phyloP scores from a whole-genome alignment of 2,329 filamentous ascomycete species.

The Mycocentrospora acerina region DNA sequence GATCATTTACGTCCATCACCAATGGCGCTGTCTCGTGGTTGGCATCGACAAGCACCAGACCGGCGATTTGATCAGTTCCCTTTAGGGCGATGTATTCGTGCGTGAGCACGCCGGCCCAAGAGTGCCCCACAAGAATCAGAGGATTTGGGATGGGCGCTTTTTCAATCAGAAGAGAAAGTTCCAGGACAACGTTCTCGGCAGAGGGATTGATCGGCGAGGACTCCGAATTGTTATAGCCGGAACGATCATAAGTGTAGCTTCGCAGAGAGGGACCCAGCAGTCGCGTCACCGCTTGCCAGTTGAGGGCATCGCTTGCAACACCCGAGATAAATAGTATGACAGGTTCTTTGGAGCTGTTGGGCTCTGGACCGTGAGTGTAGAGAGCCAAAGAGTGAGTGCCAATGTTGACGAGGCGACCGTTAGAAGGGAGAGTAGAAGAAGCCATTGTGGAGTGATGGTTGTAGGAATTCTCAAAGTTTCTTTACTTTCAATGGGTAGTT shows the following conservation, averaged over 20 bases:
- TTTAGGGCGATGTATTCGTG: slow-evolving; percentile 14
- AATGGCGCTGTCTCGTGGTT: slow-evolving; percentile 15
- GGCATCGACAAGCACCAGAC: slow-evolving; percentile 20
- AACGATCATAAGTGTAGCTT: slow-evolving; percentile 23
- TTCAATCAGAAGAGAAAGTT: slow-evolving; percentile 14
- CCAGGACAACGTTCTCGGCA: slow-evolving; percentile 16
- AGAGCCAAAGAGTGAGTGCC: slow-evolving; percentile 10
- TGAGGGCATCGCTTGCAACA: slow-evolving; percentile 10
- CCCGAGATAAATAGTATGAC: slow-evolving; percentile 12
- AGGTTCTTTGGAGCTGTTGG: slow-evolving; percentile 8
- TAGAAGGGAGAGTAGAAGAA: slow-evolving; percentile 4
- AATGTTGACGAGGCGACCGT: slow-evolving; percentile 10
- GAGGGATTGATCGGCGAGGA: slow-evolving; percentile 13
- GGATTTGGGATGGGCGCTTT: slow-evolving; percentile 17
- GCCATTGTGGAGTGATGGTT: slow-evolving; percentile 2
- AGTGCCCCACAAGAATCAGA: slow-evolving; percentile 20
- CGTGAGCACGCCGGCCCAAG: slow-evolving; percentile 20
- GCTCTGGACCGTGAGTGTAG: slow-evolving; percentile 5
- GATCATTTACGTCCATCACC: slow-evolving; percentile 15
- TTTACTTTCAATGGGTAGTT: background rate
- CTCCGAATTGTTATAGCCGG: slow-evolving; percentile 17
- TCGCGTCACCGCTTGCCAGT: slow-evolving; percentile 15
- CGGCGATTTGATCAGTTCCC: slow-evolving; percentile 17
- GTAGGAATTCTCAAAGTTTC: background rate
- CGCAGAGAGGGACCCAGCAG: slow-evolving; percentile 11